These are phyloP conservation scores for Coemansia sp. DNA, from an alignment of 192 early-diverging fungal species.

Conservation along the genomic window DNA sequence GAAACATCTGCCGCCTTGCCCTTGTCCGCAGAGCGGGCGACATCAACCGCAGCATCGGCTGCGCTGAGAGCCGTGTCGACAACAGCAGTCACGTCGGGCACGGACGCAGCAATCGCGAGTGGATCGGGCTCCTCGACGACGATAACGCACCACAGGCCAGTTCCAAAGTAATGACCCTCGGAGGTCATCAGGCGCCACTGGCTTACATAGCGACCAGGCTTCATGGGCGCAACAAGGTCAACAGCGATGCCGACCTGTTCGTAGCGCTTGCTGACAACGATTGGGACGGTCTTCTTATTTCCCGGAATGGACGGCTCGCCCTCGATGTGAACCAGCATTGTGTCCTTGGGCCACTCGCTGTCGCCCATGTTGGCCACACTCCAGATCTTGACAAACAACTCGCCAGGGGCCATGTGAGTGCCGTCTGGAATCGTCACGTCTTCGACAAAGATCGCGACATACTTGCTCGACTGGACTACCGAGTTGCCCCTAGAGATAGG, in stretches of 20 bases:
- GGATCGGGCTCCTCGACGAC: slow-evolving; percentile 44
- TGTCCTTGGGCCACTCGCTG: slow-evolving; percentile 64
- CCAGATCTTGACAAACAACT: slow-evolving; percentile 74
- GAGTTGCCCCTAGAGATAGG: neutral
- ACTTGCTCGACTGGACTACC: slow-evolving; percentile 29
- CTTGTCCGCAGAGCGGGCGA: neutral
- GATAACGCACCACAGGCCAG: slow-evolving; percentile 69
- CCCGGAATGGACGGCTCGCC: slow-evolving; percentile 60
- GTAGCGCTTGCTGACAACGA: slow-evolving; percentile 57
- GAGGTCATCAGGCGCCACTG: slow-evolving; percentile 66
- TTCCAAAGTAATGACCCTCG: slow-evolving; percentile 66
- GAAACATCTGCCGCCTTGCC: slow-evolving; percentile 1
- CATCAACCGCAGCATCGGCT: neutral
- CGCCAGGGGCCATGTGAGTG: slow-evolving; percentile 57
- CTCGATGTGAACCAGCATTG: slow-evolving; percentile 59
- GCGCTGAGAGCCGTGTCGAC: neutral
- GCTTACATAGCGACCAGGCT: slow-evolving; percentile 62
- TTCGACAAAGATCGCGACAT: slow-evolving; percentile 61
- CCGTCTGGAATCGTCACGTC: slow-evolving; percentile 72
- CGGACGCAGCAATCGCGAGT: neutral
- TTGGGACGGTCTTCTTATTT: slow-evolving; percentile 36
- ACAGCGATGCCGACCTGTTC: slow-evolving; percentile 63
- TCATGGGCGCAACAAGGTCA: slow-evolving; percentile 65
- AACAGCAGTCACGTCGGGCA: neutral
- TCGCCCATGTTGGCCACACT: slow-evolving; percentile 65